These are phyloP conservation scores for Lasiodiplodia sp. DNA, from an alignment of 2,329 filamentous ascomycete species.

Conservation along the genomic window DNA sequence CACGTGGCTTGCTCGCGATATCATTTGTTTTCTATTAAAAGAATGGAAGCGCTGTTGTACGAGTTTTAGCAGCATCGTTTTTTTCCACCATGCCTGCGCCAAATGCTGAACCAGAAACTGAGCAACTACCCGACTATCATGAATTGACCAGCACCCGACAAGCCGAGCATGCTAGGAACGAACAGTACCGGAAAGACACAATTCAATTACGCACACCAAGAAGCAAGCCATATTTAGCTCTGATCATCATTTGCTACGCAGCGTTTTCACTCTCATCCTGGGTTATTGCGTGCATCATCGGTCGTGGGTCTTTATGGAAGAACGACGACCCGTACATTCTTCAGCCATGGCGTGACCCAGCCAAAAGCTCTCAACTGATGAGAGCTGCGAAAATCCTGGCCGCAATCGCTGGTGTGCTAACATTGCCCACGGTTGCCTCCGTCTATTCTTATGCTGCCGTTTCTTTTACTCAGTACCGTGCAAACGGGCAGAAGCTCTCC, in stretches of 20 bases:
- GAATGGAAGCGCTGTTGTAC: too few relatives aligned
- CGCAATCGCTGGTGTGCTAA: neutral
- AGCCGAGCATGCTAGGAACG: neutral
- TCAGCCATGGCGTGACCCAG: neutral
- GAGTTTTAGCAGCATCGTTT: too few relatives aligned
- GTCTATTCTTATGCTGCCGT: neutral
- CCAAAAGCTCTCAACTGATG: neutral
- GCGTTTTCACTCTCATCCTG: neutral
- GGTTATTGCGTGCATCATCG: neutral
- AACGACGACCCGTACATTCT: neutral
- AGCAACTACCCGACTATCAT: neutral
- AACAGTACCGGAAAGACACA: neutral
- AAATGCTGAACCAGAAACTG: neutral
- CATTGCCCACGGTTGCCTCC: neutral
- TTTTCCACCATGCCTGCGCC: neutral
- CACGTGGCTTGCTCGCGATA: too few relatives aligned
- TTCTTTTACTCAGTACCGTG: neutral
- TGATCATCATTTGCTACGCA: neutral
- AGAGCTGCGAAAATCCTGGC: neutral
- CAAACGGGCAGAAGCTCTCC: neutral
- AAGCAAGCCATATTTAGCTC: neutral
- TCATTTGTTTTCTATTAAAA: too few relatives aligned
- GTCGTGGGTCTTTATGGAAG: neutral
- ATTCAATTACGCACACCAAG: neutral
- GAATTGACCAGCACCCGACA: constrained; percentile 1